Conservation (phyloP, 257 asterid species). For the Ajuga chamaepitys region DNA sequence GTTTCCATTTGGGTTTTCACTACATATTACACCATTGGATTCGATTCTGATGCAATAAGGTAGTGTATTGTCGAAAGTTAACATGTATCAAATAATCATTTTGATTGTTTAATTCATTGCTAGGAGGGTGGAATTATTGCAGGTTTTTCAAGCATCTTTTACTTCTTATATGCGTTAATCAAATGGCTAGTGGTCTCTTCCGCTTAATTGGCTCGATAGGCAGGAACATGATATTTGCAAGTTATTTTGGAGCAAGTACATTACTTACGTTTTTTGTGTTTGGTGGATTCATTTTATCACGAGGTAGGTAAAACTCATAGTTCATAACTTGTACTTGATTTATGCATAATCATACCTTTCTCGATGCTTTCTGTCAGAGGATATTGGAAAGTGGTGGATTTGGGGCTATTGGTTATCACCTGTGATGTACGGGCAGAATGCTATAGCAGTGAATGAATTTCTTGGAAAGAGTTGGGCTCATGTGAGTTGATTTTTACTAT, state of each 20-base stretch:
- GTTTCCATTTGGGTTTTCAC: slow-evolving; percentile 34
- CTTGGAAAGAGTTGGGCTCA: slow-evolving; percentile 74
- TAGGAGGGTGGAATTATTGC: too few relatives aligned
- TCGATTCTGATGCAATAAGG: slow-evolving; percentile 51
- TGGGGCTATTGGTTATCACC: slow-evolving; percentile 87
- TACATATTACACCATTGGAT: slow-evolving; percentile 54
- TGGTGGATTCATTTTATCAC: slow-evolving; percentile 62
- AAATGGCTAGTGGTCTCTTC: slow-evolving; percentile 45
- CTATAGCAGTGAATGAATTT: slow-evolving; percentile 71
- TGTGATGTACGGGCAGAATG: slow-evolving; percentile 77
- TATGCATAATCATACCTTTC: too few relatives aligned
- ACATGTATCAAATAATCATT: slow-evolving; percentile 36
- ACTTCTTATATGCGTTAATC: slow-evolving; percentile 37
- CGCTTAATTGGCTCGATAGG: slow-evolving; percentile 49
- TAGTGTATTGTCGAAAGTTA: background rate
- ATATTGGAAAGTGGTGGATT: slow-evolving; percentile 56
- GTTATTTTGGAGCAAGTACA: slow-evolving; percentile 40
- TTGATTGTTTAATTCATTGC: slow-evolving; percentile 35
- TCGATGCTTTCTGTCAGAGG: slow-evolving; percentile 22
- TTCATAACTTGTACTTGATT: too few relatives aligned
- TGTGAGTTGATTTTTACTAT: slow-evolving; percentile 36
- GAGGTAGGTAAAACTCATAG: slow-evolving; percentile 37
- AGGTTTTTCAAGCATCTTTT: slow-evolving; percentile 55
- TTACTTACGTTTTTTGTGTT: slow-evolving; percentile 8
- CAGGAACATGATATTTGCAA: slow-evolving; percentile 49